phyloP scores from a whole-genome alignment of 2,329 filamentous ascomycete species.

The Geosmithia putterillii region DNA sequence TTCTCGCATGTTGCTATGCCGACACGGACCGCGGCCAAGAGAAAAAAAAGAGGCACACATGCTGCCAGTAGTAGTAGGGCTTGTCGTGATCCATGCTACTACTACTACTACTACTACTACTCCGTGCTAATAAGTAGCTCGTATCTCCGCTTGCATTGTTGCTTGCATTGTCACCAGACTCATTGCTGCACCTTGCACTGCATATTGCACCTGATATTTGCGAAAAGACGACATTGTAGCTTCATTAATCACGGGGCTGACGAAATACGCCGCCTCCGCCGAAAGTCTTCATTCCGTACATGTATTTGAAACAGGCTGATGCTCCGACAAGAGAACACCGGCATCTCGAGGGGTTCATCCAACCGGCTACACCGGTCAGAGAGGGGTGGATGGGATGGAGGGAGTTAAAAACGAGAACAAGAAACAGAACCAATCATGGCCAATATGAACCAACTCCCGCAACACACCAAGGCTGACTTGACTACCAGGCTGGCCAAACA shows the following conservation, averaged over 20 bases:
- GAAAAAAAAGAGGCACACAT: not conserved
- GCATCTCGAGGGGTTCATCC: not conserved
- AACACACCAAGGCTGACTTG: not conserved
- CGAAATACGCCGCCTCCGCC: too few relatives aligned
- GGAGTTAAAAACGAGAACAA: not conserved
- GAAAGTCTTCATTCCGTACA: constrained; percentile 4
- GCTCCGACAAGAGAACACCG: not conserved
- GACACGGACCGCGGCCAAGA: not conserved
- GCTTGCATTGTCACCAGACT: too few relatives aligned
- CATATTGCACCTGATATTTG: not conserved
- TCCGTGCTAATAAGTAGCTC: too few relatives aligned
- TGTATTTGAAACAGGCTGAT: constrained; percentile 2
- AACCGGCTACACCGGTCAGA: not conserved
- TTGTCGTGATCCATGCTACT: too few relatives aligned
- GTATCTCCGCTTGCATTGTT: too few relatives aligned
- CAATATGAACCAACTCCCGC: constrained; percentile 3
- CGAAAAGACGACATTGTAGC: constrained; percentile 1
- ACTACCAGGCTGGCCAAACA: too few relatives aligned
- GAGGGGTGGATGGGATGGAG: not conserved
- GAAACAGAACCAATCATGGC: constrained; percentile 1
- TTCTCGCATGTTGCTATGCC: not conserved
- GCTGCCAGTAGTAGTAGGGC: not conserved
- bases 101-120: too few relatives aligned
- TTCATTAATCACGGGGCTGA: constrained; percentile 3
- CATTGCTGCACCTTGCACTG: too few relatives aligned